Evolutionary conservation across 768 basidiomycete genomes (phyloP).

Genomic region (Lepiota subincarnata): DNA sequence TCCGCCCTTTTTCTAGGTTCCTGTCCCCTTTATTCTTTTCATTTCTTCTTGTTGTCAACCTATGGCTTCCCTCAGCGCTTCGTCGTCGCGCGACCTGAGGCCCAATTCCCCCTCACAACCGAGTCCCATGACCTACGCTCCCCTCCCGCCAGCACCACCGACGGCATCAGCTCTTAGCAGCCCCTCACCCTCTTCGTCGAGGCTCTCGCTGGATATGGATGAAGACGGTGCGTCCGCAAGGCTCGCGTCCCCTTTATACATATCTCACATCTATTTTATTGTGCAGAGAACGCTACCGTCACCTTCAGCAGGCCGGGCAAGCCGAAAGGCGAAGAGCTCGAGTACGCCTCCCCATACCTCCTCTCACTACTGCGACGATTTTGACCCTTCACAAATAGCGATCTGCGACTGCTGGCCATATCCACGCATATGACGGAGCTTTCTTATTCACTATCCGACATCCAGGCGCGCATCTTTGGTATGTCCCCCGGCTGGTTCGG

Average conservation of each 20-base stretch:
- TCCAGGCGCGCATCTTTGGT: constrained; percentile 91
- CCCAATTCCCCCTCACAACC: constrained; percentile 29
- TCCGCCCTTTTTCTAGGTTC: neutral
- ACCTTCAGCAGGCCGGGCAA: constrained; percentile 52
- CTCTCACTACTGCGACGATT: constrained; percentile 12
- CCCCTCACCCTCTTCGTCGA: constrained; percentile 43
- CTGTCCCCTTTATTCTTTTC: neutral
- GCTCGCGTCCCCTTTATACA: constrained; percentile 9
- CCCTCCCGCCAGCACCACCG: constrained; percentile 35
- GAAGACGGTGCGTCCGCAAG: constrained; percentile 57
- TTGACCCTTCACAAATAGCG: constrained; percentile 39
- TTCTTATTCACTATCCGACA: constrained; percentile 82
- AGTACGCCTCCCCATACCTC: constrained; percentile 46
- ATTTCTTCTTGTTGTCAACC: neutral
- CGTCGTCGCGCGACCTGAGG: constrained; percentile 30
- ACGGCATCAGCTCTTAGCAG: constrained; percentile 33
- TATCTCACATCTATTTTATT: constrained; percentile 11
- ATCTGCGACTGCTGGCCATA: constrained; percentile 70
- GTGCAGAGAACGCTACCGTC: constrained; percentile 69
- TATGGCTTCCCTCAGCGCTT: constrained; percentile 21
- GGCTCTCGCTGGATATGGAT: constrained; percentile 46
- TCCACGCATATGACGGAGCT: constrained; percentile 87
- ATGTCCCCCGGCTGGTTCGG: neutral
- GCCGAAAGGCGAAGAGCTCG: constrained; percentile 47
- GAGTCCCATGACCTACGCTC: constrained; percentile 23